Conservation (phyloP, 2,329 filamentous ascomycete genomes). For the Colletotrichum sansevieriae region DNA sequence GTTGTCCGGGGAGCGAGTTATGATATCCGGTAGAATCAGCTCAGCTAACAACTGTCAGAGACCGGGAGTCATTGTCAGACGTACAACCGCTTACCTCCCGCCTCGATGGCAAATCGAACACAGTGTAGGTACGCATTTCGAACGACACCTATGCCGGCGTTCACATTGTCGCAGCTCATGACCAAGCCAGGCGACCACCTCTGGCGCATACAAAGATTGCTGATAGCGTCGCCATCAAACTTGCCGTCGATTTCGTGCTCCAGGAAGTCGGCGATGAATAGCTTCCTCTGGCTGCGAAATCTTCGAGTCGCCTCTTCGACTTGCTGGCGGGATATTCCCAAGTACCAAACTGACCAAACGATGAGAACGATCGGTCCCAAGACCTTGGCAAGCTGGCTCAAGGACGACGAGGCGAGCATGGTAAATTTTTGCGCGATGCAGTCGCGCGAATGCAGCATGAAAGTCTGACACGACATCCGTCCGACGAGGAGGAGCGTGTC, state of each 20-base stretch:
- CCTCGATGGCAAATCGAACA: slow-evolving; percentile 60
- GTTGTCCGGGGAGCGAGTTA: slow-evolving; percentile 49
- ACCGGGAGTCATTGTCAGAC: slow-evolving; percentile 39
- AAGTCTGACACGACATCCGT: background rate
- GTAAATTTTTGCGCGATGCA: slow-evolving; percentile 7
- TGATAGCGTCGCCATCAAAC: slow-evolving; percentile 50
- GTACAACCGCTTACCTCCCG: slow-evolving; percentile 53
- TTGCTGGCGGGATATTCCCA: slow-evolving; percentile 43
- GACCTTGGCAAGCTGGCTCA: slow-evolving; percentile 45
- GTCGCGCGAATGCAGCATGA: background rate
- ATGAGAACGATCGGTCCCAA: slow-evolving; percentile 44
- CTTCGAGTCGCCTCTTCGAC: slow-evolving; percentile 46
- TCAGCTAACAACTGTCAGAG: slow-evolving; percentile 47
- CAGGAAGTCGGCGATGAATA: slow-evolving; percentile 52
- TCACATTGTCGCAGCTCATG: slow-evolving; percentile 57
- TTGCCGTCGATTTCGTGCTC: slow-evolving; percentile 50
- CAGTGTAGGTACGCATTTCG: slow-evolving; percentile 61
- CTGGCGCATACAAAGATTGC: slow-evolving; percentile 52
- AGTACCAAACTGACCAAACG: slow-evolving; percentile 46
- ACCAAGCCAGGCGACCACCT: slow-evolving; percentile 57
- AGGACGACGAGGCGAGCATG: slow-evolving; percentile 45
- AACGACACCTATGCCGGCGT: slow-evolving; percentile 59
- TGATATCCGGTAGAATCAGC: slow-evolving; percentile 54
- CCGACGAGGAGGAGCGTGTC: slow-evolving; percentile 5
- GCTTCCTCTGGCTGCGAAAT: slow-evolving; percentile 49